These are phyloP conservation scores for Aphanomyces invadans DNA, from an alignment of 352 stramenopile genomes.

Conservation along the genomic window DNA sequence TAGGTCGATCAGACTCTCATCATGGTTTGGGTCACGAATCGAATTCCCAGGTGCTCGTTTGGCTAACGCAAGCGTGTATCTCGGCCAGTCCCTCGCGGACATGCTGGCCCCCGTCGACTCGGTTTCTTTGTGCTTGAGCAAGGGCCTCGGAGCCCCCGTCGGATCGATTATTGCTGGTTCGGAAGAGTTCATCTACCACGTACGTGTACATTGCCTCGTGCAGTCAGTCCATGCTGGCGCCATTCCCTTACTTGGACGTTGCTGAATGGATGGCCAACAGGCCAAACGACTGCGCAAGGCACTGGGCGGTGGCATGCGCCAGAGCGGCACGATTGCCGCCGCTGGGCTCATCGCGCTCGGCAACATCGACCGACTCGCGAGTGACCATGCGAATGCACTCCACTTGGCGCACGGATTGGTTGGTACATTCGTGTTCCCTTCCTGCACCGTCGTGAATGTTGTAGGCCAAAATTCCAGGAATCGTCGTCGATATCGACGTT, in stretches of 20 bases:
- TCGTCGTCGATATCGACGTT: constrained; percentile 46
- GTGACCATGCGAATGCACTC: constrained; percentile 79
- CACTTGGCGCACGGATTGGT: constrained; percentile 55
- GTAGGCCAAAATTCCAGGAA: constrained; percentile 44
- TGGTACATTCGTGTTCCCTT: neutral
- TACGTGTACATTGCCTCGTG: constrained; percentile 12
- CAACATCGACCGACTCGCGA: constrained; percentile 68
- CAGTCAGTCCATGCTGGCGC: no score
- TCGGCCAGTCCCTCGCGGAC: constrained; percentile 51
- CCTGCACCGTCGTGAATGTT: neutral
- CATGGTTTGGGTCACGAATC: neutral
- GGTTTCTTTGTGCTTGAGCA: constrained; percentile 94
- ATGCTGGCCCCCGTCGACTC: constrained; percentile 84
- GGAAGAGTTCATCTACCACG: constrained; percentile 71
- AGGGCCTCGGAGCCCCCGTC: constrained; percentile 91
- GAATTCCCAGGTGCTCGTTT: constrained; percentile 78
- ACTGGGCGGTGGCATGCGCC: constrained; percentile 95
- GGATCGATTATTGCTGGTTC: constrained; percentile 91
- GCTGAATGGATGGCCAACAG: no score
- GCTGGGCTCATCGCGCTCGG: constrained; percentile 88
- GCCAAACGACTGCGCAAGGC: constrained; percentile 92
- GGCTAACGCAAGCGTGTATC: constrained; percentile 90
- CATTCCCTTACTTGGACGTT: no score
- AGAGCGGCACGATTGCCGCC: constrained; percentile 89
- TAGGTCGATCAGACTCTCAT: neutral